phyloP scores from a whole-genome alignment of 352 stramenopile genomes.

The Saprolegnia parasitica region DNA sequence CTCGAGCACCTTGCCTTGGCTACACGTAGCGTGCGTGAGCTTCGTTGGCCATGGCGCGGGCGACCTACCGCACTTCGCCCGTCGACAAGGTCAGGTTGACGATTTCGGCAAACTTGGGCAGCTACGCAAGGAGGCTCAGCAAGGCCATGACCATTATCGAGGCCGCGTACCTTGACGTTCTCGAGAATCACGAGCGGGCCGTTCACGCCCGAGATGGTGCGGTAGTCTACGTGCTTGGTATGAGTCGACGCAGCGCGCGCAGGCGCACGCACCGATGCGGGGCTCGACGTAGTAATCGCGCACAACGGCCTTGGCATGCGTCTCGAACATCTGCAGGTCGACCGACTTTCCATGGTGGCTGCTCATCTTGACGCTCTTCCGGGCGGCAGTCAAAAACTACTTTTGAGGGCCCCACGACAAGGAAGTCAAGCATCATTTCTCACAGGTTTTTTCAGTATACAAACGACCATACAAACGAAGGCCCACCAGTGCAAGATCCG shows the following conservation, averaged over 20 bases:
- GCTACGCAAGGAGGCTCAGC: constrained; percentile 34
- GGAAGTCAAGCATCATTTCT: constrained; percentile 17
- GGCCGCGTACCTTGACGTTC: constrained; percentile 93
- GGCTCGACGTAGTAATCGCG: constrained; percentile 85
- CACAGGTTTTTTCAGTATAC: constrained; percentile 10
- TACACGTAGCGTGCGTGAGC: constrained; percentile 40
- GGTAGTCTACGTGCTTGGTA: constrained; percentile 69
- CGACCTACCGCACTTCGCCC: constrained; percentile 89
- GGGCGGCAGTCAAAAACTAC: constrained; percentile 11
- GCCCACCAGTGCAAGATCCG: constrained; percentile 11
- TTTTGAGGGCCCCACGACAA: constrained; percentile 18
- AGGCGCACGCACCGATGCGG: constrained; percentile 52
- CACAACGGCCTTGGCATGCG: constrained; percentile 73
- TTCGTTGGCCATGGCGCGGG: neutral
- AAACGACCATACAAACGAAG: neutral
- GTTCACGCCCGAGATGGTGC: constrained; percentile 98
- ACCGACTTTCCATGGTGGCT: constrained; percentile 23
- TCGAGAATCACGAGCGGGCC: constrained; percentile 98
- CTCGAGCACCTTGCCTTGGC: constrained; percentile 91
- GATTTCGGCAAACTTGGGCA: constrained; percentile 98
- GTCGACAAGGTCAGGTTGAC: constrained; percentile 97
- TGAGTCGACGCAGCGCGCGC: neutral
- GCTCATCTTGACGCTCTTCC: constrained; percentile 14
- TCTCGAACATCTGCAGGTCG: constrained; percentile 51
- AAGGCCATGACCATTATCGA: neutral